These are phyloP conservation scores for Friedmanniomyces simplex DNA, from an alignment of 495 filamentous ascomycete species.

Conservation along the genomic window DNA sequence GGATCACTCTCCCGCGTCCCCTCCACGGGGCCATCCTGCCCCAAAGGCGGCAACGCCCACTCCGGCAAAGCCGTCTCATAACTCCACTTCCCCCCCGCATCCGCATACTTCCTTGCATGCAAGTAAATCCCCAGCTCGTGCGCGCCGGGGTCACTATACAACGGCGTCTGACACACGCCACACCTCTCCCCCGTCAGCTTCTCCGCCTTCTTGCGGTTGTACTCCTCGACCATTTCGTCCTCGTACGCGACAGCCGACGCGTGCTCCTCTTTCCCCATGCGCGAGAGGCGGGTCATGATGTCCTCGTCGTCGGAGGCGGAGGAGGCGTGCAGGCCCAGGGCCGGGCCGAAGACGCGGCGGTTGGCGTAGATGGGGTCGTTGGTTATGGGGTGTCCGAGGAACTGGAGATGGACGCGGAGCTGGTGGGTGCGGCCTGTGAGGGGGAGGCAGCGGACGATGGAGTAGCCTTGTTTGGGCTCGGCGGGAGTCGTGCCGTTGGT, in stretches of 20 bases:
- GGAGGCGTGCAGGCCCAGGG: constrained; percentile 61
- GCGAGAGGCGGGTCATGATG: constrained; percentile 68
- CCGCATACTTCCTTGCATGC: constrained; percentile 81
- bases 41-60: constrained; percentile 71
- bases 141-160: constrained; percentile 82
- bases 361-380: constrained; percentile 98
- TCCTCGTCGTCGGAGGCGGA: constrained; percentile 68
- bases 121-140: constrained; percentile 91
- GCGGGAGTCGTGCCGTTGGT: neutral
- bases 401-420: constrained; percentile 88
- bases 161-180: constrained; percentile 67
- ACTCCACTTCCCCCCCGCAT: constrained; percentile 66
- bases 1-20: constrained; percentile 30
- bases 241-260: constrained; percentile 89
- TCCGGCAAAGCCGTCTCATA: constrained; percentile 74
- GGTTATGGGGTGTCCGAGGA: constrained; percentile 83
- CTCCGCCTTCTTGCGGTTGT: constrained; percentile 78
- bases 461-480: constrained; percentile 55
- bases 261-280: constrained; percentile 90
- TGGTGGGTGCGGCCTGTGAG: constrained; percentile 93
- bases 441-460: constrained; percentile 87
- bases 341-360: constrained; percentile 74
- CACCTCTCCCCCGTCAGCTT: constrained; percentile 81
- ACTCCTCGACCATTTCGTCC: constrained; percentile 78
- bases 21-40: constrained; percentile 23